A percentile compares a stretch with the other conserved stretches of the same genome.
These are phyloP conservation scores for Ophiostoma quercus DNA, from an alignment of 2,329 filamentous ascomycete species.

Conservation along the genomic window DNA sequence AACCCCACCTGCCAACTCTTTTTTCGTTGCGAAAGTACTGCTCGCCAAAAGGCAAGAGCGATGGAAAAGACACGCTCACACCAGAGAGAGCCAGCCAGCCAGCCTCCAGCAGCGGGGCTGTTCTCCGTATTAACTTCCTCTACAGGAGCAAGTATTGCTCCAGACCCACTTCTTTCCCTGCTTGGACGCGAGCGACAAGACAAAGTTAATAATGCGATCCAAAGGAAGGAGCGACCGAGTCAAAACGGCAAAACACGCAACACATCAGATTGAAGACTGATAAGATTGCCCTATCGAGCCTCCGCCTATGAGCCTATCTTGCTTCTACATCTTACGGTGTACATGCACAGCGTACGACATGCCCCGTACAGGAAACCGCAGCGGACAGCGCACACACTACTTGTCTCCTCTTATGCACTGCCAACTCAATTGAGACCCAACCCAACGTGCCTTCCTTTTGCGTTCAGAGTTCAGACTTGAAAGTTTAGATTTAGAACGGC, in stretches of 20 bases:
- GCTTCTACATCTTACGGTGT: not conserved
- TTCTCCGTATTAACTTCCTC: not conserved
- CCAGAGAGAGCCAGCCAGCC: not conserved
- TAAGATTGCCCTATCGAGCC: not conserved
- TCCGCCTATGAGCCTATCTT: not conserved
- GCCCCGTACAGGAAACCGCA: not conserved
- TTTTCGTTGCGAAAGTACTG: not conserved
- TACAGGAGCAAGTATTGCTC: not conserved
- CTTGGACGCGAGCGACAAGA: not conserved
- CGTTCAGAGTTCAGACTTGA: not conserved
- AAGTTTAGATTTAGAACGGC: not conserved
- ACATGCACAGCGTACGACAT: not conserved
- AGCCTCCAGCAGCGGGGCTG: conserved; percentile 2
- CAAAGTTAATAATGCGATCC: not conserved
- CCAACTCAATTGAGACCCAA: conserved; percentile 13
- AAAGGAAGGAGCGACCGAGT: conserved; percentile 1
- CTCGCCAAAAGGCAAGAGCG: no score
- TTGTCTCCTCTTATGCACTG: conserved; percentile 9
- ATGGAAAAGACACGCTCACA: no score
- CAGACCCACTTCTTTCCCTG: conserved; percentile 3
- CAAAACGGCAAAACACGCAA: not conserved
- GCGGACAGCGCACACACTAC: not conserved
- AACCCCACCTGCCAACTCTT: conserved; percentile 7
- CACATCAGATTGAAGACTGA: conserved; percentile 1
- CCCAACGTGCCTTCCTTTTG: not conserved